A percentile compares a stretch with the other conserved stretches of the same genome.
Conservation (phyloP, 208 protist genomes). For the Trypanosoma mega region DNA sequence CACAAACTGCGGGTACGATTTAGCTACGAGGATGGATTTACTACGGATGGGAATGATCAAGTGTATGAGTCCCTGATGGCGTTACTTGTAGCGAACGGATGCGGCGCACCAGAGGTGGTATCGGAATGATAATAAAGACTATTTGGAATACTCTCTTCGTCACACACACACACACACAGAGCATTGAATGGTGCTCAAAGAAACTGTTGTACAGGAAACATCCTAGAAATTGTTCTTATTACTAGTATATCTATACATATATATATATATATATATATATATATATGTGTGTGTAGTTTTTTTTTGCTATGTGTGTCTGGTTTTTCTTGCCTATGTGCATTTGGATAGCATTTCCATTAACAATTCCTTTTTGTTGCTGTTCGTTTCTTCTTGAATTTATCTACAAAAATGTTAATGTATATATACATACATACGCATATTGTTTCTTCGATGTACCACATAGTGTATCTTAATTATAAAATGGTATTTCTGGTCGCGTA, state of each 20-base stretch:
- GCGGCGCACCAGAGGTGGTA: neutral
- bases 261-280: neutral
- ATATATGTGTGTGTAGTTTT: conserved; percentile 13
- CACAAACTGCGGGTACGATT: conserved; percentile 12
- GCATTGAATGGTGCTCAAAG: too few species aligned
- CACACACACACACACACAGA: neutral
- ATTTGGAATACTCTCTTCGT: too few species aligned
- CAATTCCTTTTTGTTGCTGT: neutral
- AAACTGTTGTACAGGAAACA: too few species aligned
- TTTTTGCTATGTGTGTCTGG: neutral
- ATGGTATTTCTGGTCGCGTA: conserved; percentile 38
- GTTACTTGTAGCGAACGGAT: conserved; percentile 16
- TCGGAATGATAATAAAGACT: neutral
- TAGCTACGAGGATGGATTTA: conserved; percentile 18
- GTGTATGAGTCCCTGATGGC: conserved; percentile 21
- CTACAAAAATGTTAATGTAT: neutral
- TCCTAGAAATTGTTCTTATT: neutral
- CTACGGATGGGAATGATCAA: neutral
- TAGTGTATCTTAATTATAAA: conserved; percentile 8
- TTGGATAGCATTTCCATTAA: neutral
- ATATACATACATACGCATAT: neutral
- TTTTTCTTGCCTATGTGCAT: neutral
- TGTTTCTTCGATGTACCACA: neutral
- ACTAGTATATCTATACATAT: neutral
- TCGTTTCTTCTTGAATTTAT: neutral